A percentile compares a stretch with the other conserved stretches of the same genome.
phyloP scores from a whole-genome alignment of 2,329 filamentous ascomycete species.

The Phaeophleospora eucalypticola region DNA sequence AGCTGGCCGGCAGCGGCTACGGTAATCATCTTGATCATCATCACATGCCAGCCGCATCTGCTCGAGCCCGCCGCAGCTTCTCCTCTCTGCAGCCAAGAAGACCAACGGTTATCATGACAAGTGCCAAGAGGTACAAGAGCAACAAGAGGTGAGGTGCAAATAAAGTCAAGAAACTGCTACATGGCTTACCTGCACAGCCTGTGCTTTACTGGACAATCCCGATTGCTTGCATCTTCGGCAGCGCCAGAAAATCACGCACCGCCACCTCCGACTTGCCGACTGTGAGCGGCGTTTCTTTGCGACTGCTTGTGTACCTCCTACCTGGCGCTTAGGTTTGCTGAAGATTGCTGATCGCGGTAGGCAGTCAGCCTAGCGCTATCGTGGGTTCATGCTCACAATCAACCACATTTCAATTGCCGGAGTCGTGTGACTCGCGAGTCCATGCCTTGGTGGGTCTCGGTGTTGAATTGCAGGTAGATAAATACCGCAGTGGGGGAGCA shows the following conservation, averaged over 20 bases:
- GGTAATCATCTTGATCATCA: too few relatives aligned
- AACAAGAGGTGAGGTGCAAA: conserved; percentile 14
- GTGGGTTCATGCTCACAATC: too few relatives aligned
- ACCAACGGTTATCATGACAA: conserved; percentile 11
- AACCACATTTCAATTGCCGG: too few relatives aligned
- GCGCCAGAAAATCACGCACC: neutral
- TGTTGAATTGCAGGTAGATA: neutral
- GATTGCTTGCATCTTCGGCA: conserved; percentile 4
- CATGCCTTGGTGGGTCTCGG: neutral
- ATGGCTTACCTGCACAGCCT: conserved; percentile 2
- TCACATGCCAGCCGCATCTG: conserved; percentile 1
- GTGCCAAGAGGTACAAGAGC: conserved; percentile 6
- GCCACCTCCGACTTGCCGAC: neutral
- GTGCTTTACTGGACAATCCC: conserved; percentile 2
- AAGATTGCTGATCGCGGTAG: too few relatives aligned
- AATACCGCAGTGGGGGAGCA: neutral
- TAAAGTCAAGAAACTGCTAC: conserved; percentile 1
- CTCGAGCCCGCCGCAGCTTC: too few relatives aligned
- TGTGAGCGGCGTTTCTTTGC: too few relatives aligned
- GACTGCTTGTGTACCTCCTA: too few relatives aligned
- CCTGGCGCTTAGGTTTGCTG: too few relatives aligned
- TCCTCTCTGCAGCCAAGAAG: too few relatives aligned
- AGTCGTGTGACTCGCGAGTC: neutral
- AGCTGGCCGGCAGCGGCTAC: too few relatives aligned
- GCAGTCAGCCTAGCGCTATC: too few relatives aligned